phyloP scores from a whole-genome alignment of 2,329 filamentous ascomycete genomes.

The Aspergillus flavus region DNA sequence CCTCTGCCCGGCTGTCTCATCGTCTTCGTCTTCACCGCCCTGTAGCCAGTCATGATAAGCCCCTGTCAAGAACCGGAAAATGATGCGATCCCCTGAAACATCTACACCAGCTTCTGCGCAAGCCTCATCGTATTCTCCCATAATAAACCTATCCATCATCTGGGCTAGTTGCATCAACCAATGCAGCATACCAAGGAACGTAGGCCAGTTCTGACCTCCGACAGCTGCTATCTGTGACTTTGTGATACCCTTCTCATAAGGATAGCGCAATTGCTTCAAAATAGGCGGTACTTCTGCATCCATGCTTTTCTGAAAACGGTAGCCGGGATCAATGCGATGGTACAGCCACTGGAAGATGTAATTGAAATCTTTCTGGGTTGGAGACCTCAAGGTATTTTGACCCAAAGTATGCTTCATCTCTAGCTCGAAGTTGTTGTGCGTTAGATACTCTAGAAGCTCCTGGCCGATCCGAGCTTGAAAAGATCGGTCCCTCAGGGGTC shows the following conservation, averaged over 20 bases:
- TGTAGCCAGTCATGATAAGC: slow-evolving; percentile 93
- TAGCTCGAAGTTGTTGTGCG: slow-evolving; percentile 93
- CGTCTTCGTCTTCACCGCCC: slow-evolving; percentile 84
- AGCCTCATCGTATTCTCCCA: slow-evolving; percentile 83
- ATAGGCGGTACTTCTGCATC: slow-evolving; percentile 93
- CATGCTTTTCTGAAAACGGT: slow-evolving; percentile 90
- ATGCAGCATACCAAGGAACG: slow-evolving; percentile 88
- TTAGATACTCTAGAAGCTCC: slow-evolving; percentile 88
- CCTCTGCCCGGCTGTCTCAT: slow-evolving; percentile 78
- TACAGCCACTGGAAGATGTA: slow-evolving; percentile 98
- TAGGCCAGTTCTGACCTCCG: slow-evolving; percentile 95
- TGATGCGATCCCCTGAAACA: slow-evolving; percentile 85
- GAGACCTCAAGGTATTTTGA: slow-evolving; percentile 86
- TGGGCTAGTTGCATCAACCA: slow-evolving; percentile 99
- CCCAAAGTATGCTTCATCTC: slow-evolving; percentile 96
- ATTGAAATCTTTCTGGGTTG: slow-evolving; percentile 98
- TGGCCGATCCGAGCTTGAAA: slow-evolving; percentile 83
- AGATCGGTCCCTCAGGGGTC: slow-evolving; percentile 77
- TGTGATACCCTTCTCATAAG: slow-evolving; percentile 91
- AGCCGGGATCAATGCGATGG: slow-evolving; percentile 89
- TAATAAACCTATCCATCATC: slow-evolving; percentile 83
- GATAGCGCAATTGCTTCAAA: slow-evolving; percentile 90
- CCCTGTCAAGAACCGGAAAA: slow-evolving; percentile 86
- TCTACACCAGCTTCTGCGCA: slow-evolving; percentile 87
- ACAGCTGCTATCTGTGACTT: slow-evolving; percentile 95